Base-by-base conservation (phyloP, 2,329 filamentous ascomycete genomes). In the Aspergillus sclerotialis region DNA sequence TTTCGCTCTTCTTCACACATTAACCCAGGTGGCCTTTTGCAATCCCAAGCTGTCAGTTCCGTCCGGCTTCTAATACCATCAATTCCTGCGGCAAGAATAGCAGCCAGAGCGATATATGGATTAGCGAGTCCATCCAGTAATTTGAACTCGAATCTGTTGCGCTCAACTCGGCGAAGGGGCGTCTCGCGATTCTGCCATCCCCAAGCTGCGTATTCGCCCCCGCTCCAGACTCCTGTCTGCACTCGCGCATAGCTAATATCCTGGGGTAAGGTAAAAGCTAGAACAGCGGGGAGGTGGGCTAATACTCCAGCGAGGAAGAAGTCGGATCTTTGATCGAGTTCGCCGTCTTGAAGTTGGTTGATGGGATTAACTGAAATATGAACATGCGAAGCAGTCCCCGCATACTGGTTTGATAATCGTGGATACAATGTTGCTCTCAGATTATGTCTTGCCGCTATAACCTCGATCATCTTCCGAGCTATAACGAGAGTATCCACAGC, bases 71-170 rank as follows among this genome's bases (percentile, higher is more conserved):
- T 13, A 15, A 45, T 29, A 11, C 45, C 41, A 25, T 42, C 37
- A 6, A 46, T 33, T 10, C 50, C 50, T 4, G 46, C 49, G 1
- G 42, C 40, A 13, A 54, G 26, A 19, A 54, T 40, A 1, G 49
- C 45, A 15, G 39, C 44, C 10, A 53, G 26, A 4, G 38, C 45
- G n/a, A 53, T 30, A 32, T 55, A 56, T n/a, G 52, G 52, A 31
- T 56, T 56, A 8, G 51, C 48, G 21, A 55, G 29, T 7, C 52
- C 51, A 37, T 52, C 49, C 42, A 49, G 38, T 7, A 51, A 32
- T 35, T 52, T 56, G 7, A 53, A 18, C 35, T 54, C 52, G 30
- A 52, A 53, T 12, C 43, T 40, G 12, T 50, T 45, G 2, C 37
- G 10, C 13, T 32, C 25, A 15, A 54, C 40, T n/a, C 44, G 44